phyloP scores from a whole-genome alignment of 148 eudicot species.

The Nyssa sinensis region DNA sequence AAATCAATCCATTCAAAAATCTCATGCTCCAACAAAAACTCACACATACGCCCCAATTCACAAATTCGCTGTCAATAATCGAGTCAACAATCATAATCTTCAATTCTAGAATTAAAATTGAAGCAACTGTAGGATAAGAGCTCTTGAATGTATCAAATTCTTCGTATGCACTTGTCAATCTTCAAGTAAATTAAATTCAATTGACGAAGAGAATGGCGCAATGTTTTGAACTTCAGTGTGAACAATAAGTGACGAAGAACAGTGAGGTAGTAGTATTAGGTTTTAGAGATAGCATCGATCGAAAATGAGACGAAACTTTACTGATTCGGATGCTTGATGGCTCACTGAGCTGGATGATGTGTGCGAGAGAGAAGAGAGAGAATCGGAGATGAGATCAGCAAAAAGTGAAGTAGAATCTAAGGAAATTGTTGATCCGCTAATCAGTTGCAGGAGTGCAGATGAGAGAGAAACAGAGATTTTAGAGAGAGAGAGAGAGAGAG shows the following conservation, averaged over 20 bases:
- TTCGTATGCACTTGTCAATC: conserved; percentile 11
- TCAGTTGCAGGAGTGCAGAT: conserved; percentile 33
- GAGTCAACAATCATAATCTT: conserved; percentile 6
- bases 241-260: conserved; percentile 16
- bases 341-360: conserved; percentile 14
- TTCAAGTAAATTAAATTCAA: not conserved
- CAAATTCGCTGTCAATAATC: not conserved
- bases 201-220: not conserved
- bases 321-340: conserved; percentile 12
- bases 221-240: not conserved
- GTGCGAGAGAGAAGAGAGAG: conserved; percentile 7
- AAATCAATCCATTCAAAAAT: conserved; percentile 20
- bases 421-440: conserved; percentile 24
- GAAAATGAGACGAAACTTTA: conserved; percentile 10
- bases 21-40: not conserved
- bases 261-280: not conserved
- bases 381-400: conserved; percentile 26
- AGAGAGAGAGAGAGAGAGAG: conserved; percentile 5
- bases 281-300: not conserved
- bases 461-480: conserved; percentile 23
- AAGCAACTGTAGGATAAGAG: not conserved
- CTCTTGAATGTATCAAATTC: not conserved
- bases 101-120: conserved; percentile 9
- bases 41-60: conserved; percentile 3
- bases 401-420: conserved; percentile 14